phyloP scores from a whole-genome alignment of 2,329 filamentous ascomycete genomes.

The Lachnellula cervina region DNA sequence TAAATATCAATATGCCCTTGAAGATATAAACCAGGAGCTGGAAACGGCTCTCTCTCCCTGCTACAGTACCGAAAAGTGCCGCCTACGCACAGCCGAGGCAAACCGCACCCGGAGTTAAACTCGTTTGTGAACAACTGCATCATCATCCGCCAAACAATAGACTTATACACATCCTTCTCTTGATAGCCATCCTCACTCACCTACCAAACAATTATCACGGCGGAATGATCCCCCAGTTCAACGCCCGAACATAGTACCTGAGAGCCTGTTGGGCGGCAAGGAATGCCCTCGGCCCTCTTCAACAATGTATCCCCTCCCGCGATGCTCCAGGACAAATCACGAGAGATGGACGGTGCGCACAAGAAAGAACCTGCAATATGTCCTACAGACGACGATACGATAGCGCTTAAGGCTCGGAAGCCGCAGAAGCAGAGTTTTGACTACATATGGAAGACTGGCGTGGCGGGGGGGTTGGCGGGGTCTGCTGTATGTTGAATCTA shows the following conservation, averaged over 20 bases:
- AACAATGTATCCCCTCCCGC: constrained; percentile 49
- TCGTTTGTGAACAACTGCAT: no score
- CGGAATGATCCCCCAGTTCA: constrained; percentile 12
- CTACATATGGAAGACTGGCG: constrained; percentile 76
- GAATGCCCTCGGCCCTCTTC: constrained; percentile 52
- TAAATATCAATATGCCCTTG: no score
- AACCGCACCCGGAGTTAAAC: no score
- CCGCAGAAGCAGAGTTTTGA: constrained; percentile 70
- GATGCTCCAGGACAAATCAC: constrained; percentile 40
- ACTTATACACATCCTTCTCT: no score
- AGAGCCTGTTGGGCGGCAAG: constrained; percentile 31
- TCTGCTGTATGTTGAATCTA: constrained; percentile 64
- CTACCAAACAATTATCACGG: background rate
- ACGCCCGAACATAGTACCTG: constrained; percentile 10
- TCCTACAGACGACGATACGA: constrained; percentile 48
- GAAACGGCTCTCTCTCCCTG: no score
- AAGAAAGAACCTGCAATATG: constrained; percentile 37
- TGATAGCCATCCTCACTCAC: no score
- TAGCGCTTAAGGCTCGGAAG: constrained; percentile 40
- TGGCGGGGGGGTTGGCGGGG: constrained; percentile 86
- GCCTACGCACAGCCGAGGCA: no score
- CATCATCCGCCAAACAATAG: no score
- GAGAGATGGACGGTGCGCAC: constrained; percentile 32
- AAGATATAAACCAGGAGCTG: no score
- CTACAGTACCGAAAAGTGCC: no score